Percentiles rank a stretch among this genome's conserved stretches.
Evolutionary conservation across 371 early-diverging fungal genomes (phyloP).

Genomic region (Apophysomyces elegans): DNA sequence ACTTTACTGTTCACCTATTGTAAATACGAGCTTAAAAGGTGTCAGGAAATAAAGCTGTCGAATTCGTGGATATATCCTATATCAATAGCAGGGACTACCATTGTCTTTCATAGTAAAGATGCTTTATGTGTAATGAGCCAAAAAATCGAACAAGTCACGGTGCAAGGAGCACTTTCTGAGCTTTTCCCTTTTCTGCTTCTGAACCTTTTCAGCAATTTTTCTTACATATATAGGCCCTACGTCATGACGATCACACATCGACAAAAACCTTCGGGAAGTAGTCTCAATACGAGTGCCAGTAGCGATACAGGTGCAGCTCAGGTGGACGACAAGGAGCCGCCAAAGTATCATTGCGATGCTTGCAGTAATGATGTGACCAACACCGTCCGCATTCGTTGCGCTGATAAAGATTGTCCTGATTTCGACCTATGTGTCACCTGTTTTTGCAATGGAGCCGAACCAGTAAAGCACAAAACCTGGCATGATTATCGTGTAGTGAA

Average conservation of each 20-base stretch:
- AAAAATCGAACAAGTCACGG: neutral
- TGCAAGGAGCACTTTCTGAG: neutral
- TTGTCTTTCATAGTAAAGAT: too few relatives aligned
- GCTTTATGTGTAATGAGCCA: neutral
- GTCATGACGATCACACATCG: constrained; percentile 56
- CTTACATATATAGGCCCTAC: neutral
- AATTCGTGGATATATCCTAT: too few relatives aligned
- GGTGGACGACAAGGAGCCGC: constrained; percentile 55
- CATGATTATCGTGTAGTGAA: constrained; percentile 92
- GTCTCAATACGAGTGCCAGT: constrained; percentile 29
- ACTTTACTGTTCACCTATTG: too few relatives aligned
- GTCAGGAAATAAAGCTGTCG: too few relatives aligned
- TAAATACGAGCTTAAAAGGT: too few relatives aligned
- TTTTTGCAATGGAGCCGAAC: constrained; percentile 87
- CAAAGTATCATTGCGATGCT: constrained; percentile 87
- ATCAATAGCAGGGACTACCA: too few relatives aligned
- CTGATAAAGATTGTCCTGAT: constrained; percentile 80
- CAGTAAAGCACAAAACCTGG: constrained; percentile 80
- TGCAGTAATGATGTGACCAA: constrained; percentile 91
- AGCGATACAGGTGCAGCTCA: constrained; percentile 22
- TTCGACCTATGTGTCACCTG: constrained; percentile 97
- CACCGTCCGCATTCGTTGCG: constrained; percentile 90
- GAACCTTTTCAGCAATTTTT: neutral
- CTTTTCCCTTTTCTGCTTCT: neutral
- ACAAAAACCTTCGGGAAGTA: constrained; percentile 41